phyloP scores from a whole-genome alignment of 306 rosid species.

The Sophora flavescens region DNA sequence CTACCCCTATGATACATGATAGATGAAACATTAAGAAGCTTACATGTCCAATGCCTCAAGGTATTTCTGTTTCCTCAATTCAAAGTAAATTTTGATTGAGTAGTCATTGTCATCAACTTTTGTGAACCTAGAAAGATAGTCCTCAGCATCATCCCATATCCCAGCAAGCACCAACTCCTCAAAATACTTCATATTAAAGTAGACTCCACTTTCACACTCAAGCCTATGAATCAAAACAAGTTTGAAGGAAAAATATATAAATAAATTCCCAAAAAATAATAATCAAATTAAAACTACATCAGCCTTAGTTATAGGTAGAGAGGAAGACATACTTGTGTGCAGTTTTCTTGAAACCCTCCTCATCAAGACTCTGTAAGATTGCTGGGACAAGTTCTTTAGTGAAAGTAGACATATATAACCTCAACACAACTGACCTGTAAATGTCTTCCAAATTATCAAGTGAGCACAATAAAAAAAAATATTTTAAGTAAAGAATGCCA shows the following conservation, averaged over 20 bases:
- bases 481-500: neutral
- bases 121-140: no score
- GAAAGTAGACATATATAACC: neutral
- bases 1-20: no score
- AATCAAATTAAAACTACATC: no score
- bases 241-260: neutral
- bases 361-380: slow-evolving; percentile 42
- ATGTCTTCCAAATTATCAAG: neutral
- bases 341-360: slow-evolving; percentile 43
- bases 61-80: slow-evolving; percentile 53
- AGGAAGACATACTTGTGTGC: slow-evolving; percentile 47
- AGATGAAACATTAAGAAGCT: neutral
- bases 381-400: slow-evolving; percentile 40
- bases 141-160: slow-evolving; percentile 58
- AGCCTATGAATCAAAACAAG: slow-evolving; percentile 48
- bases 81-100: slow-evolving; percentile 56
- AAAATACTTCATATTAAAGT: slow-evolving; percentile 54
- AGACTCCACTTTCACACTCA: slow-evolving; percentile 56
- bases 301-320: no score
- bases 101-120: slow-evolving; percentile 31
- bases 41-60: slow-evolving; percentile 63
- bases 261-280: no score
- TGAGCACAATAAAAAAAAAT: neutral
- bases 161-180: slow-evolving; percentile 52
- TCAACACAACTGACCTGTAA: no score